These are phyloP conservation scores for Periglandula ipomoeae DNA, from an alignment of 2,329 filamentous ascomycete species.

Conservation along the genomic window DNA sequence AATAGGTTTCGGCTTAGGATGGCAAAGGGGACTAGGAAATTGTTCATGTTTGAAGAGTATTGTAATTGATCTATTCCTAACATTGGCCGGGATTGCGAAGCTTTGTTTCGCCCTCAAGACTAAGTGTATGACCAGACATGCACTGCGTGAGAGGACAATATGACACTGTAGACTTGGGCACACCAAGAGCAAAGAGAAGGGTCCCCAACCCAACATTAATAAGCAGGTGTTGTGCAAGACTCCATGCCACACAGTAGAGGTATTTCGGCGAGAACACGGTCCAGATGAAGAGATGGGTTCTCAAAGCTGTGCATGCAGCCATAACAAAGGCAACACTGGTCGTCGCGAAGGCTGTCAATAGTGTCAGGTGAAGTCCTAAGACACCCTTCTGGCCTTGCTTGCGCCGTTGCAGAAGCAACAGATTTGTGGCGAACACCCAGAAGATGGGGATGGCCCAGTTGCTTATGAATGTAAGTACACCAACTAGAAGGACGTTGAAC, in stretches of 20 bases:
- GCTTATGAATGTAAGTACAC: constrained; percentile 70
- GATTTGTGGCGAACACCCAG: constrained; percentile 63
- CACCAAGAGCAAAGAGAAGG: constrained; percentile 45
- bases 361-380: constrained; percentile 44
- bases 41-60: not conserved
- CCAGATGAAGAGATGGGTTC: constrained; percentile 95
- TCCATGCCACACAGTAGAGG: constrained; percentile 86
- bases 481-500: constrained; percentile 77
- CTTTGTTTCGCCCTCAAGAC: no score
- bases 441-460: constrained; percentile 92
- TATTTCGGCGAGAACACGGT: constrained; percentile 98
- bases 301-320: constrained; percentile 73
- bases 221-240: constrained; percentile 66
- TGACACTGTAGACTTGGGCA: constrained; percentile 9
- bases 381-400: constrained; percentile 18
- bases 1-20: not conserved
- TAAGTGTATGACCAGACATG: no score
- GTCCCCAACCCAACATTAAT: constrained; percentile 59
- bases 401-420: constrained; percentile 41
- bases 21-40: not conserved
- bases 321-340: constrained; percentile 65
- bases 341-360: constrained; percentile 64
- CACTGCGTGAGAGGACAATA: not conserved
- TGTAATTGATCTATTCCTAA: not conserved
- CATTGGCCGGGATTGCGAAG: not conserved